phyloP scores from a whole-genome alignment of 495 filamentous ascomycete genomes.

The Aspergillus heteromorphus region DNA sequence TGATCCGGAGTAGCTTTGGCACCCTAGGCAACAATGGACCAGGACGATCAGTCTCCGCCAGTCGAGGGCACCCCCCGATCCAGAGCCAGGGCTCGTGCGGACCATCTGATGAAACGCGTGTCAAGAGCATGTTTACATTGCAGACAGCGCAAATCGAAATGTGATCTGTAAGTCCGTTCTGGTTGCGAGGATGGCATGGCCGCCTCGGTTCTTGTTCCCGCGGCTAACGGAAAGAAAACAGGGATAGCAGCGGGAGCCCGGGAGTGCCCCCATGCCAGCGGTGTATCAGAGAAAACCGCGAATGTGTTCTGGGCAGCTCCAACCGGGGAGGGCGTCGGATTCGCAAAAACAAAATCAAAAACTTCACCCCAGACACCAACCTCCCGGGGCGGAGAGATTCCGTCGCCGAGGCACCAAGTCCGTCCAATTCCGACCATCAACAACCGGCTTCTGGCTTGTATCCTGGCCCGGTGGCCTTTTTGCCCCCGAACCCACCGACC shows the following conservation, averaged over 20 bases:
- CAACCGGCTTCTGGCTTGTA: constrained; percentile 26
- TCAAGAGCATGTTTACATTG: constrained; percentile 60
- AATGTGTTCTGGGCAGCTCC: constrained; percentile 56
- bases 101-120: constrained; percentile 47
- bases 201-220: background rate
- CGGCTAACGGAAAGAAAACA: constrained; percentile 22
- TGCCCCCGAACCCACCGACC: constrained; percentile 30
- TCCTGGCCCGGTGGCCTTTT: constrained; percentile 34
- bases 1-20: background rate
- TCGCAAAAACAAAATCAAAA: constrained; percentile 45
- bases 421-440: constrained; percentile 24
- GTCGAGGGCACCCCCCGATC: constrained; percentile 12
- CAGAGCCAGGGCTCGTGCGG: constrained; percentile 18
- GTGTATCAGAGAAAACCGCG: constrained; percentile 52
- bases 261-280: constrained; percentile 53
- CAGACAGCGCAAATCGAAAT: constrained; percentile 57
- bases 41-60: constrained; percentile 13
- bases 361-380: constrained; percentile 28
- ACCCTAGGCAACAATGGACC: constrained; percentile 5
- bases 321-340: constrained; percentile 59
- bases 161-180: constrained; percentile 53
- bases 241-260: constrained; percentile 41
- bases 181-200: background rate
- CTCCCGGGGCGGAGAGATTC: constrained; percentile 24
- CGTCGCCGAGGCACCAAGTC: constrained; percentile 22